A percentile compares a stretch with the other conserved stretches of the same genome.
These are phyloP conservation scores for Marasmius fiardii DNA, from an alignment of 1,284 basidiomycete genomes.

Conservation along the genomic window DNA sequence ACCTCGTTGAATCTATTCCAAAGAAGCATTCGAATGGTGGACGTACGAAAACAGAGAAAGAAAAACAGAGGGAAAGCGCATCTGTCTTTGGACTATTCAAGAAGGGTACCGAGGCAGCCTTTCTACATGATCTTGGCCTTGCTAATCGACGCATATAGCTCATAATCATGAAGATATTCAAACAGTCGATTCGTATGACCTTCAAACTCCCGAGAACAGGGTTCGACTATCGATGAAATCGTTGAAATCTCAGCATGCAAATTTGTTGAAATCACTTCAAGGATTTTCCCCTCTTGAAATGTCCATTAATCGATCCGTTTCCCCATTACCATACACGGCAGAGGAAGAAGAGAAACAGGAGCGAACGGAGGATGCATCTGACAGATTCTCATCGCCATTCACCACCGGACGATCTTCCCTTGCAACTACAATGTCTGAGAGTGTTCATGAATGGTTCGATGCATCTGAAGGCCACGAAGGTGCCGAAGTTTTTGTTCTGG, in stretches of 20 bases:
- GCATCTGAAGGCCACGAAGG: conserved; percentile 54
- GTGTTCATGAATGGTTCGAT: conserved; percentile 69
- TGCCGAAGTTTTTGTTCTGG: conserved; percentile 68
- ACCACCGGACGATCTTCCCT: conserved; percentile 46
- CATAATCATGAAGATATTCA: conserved; percentile 18
- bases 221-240: conserved; percentile 42
- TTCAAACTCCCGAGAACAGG: conserved; percentile 28
- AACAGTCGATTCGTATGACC: not conserved
- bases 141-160: conserved; percentile 8
- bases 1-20: conserved; percentile 26
- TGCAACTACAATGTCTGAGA: conserved; percentile 55
- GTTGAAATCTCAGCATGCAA: conserved; percentile 59
- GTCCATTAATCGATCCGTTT: conserved; percentile 25
- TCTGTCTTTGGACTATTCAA: conserved; percentile 53
- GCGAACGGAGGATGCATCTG: conserved; percentile 2
- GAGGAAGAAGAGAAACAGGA: conserved; percentile 44
- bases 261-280: conserved; percentile 45
- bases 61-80: conserved; percentile 36
- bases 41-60: conserved; percentile 45
- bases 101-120: conserved; percentile 36
- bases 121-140: not conserved
- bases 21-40: conserved; percentile 29
- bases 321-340: conserved; percentile 42
- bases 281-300: conserved; percentile 34
- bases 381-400: conserved; percentile 29